These are phyloP conservation scores for Trypanosoma melophagium DNA, from an alignment of 208 protist species.

Conservation along the genomic window DNA sequence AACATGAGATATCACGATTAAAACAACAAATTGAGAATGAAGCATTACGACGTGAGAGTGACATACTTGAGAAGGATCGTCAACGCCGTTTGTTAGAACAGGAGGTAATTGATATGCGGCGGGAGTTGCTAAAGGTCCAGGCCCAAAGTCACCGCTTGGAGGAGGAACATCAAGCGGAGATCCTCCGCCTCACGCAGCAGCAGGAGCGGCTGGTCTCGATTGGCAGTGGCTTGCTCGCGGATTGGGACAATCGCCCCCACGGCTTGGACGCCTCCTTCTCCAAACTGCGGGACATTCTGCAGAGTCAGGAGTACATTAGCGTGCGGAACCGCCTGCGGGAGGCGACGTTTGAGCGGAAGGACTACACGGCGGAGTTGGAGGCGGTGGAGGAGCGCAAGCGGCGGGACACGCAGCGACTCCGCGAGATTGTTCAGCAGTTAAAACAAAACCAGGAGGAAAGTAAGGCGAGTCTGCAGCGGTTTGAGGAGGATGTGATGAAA, in stretches of 20 bases:
- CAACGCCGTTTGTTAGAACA: constrained; percentile 48
- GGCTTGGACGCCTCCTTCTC: constrained; percentile 52
- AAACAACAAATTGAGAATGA: constrained; percentile 39
- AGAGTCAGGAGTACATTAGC: constrained; percentile 74
- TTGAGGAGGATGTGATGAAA: constrained; percentile 39
- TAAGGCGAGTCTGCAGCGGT: constrained; percentile 47
- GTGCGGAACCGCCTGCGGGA: constrained; percentile 62
- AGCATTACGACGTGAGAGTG: constrained; percentile 20
- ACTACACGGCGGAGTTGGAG: constrained; percentile 66
- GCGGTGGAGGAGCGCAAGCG: constrained; percentile 62
- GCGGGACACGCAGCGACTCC: constrained; percentile 45
- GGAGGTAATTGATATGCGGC: constrained; percentile 41
- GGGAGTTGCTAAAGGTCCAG: constrained; percentile 32
- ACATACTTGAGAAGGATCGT: constrained; percentile 60
- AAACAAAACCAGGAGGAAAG: constrained; percentile 45
- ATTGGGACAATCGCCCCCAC: constrained; percentile 68
- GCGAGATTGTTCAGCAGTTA: constrained; percentile 55
- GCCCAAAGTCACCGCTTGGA: constrained; percentile 49
- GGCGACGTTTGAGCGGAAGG: constrained; percentile 47
- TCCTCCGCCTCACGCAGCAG: constrained; percentile 52
- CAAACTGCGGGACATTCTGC: constrained; percentile 55
- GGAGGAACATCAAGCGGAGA: constrained; percentile 61
- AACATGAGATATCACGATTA: constrained; percentile 43
- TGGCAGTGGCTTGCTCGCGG: constrained; percentile 52
- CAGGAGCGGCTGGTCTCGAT: constrained; percentile 59